Evolutionary conservation across 1,284 basidiomycete species (phyloP), one percentile per base, ranked within the genome.

Genomic region (Fomitopsis palustris): DNA sequence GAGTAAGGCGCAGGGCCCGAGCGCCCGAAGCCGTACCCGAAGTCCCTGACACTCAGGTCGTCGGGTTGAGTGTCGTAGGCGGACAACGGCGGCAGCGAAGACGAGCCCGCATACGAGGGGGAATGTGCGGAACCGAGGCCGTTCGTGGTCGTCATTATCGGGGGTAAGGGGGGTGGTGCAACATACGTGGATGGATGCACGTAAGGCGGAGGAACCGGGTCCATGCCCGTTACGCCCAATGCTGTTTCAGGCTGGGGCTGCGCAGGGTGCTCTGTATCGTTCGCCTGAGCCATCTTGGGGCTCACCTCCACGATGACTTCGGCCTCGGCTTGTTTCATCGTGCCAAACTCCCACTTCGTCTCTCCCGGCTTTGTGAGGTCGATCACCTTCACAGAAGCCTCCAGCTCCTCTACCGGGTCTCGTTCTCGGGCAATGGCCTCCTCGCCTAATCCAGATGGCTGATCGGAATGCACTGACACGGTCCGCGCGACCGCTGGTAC

Each of bases 301-400:
- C 31, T n/a, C 31, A 52, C 49, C 49, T 45, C 54, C 21, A n/a
- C 54, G 16, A 38, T 29, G n/a, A 54, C 53, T 10, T 45, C 47
- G 16, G 62, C 68, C 4, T 65, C 66, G 12, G 65, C 65, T 42
- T 66, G 67, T 19, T 64, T 67, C 29, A 77, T 79, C 47, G 81
- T 82, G 23, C 85, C 86, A 64, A 87, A 87, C 67, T 80, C 79
- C 82, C 81, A 86, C 64, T 77, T 83, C 45, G 72, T 70, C 61
- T 61, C 71, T 17, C 43, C 57, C 51, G 65, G 65, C 49, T 70
- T 71, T 23, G 72, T 76, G 57, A 76, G 62, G 53, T 79, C 79
- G 35, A 78, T 73, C 35, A 76, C 70, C 53, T 68, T 68, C 16
- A 62, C 61, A 25, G 60, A 60, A 16, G 52, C 63, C 31, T 65